Evolutionary conservation across 306 rosid genomes (phyloP).

Genomic region (Lithocarpus polystachyus): DNA sequence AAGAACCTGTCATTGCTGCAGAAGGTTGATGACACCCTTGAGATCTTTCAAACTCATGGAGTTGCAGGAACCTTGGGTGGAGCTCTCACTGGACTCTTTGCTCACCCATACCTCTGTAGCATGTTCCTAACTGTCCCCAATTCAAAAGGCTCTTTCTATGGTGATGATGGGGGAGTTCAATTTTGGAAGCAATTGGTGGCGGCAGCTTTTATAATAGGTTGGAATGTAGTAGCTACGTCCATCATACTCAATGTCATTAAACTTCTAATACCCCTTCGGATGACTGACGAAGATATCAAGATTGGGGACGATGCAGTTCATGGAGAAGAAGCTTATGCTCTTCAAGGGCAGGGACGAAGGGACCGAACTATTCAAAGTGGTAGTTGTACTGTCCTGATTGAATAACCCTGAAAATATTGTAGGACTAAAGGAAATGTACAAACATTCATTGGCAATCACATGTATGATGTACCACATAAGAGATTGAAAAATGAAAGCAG

Average conservation of each 20-base stretch:
- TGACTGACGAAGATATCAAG: slow-evolving; percentile 6
- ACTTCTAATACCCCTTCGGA: neutral
- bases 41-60: slow-evolving; percentile 15
- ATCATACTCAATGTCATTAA: slow-evolving; percentile 3
- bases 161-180: slow-evolving; percentile 1
- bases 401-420: neutral
- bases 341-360: slow-evolving; percentile 9
- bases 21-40: slow-evolving; percentile 22
- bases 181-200: slow-evolving; percentile 17
- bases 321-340: slow-evolving; percentile 21
- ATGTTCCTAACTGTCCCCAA: neutral
- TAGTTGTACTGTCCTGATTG: neutral
- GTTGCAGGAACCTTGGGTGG: slow-evolving; percentile 19
- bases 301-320: slow-evolving; percentile 26
- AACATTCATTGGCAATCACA: neutral
- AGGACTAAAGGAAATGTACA: neutral
- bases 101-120: slow-evolving; percentile 9
- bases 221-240: slow-evolving; percentile 12
- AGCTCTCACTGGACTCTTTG: slow-evolving; percentile 15
- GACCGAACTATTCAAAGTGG: neutral
- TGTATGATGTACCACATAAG: neutral
- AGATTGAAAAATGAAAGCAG: neutral
- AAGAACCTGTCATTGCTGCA: neutral
- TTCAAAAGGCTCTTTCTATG: slow-evolving; percentile 12
- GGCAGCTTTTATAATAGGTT: slow-evolving; percentile 16